These are phyloP conservation scores for Perkinsus chesapeaki DNA, from an alignment of 169 alveolate species.

Conservation along the genomic window DNA sequence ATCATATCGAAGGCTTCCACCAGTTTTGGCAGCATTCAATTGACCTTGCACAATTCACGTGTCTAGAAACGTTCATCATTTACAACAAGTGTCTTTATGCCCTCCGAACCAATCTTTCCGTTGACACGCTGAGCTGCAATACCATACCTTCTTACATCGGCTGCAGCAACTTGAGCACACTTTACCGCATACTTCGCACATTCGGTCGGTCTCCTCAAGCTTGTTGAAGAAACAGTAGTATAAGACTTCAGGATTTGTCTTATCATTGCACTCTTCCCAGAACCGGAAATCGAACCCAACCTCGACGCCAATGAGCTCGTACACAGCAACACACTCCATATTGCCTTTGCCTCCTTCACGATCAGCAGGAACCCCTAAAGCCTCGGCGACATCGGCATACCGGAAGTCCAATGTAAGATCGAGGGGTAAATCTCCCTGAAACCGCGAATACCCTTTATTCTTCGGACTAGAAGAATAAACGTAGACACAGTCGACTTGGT, in stretches of 20 bases:
- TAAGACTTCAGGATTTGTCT: neutral
- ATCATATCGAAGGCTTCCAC: neutral
- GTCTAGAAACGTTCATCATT: neutral
- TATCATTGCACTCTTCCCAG: neutral
- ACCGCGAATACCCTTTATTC: neutral
- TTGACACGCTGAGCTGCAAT: neutral
- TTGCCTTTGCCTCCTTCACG: neutral
- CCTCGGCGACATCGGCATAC: neutral
- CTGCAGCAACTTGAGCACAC: neutral
- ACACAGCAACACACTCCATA: neutral
- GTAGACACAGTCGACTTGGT: neutral
- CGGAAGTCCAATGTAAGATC: neutral
- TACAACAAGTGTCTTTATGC: neutral
- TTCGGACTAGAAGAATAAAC: neutral
- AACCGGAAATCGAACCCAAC: neutral
- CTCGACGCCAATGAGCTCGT: neutral
- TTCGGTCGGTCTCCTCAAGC: neutral
- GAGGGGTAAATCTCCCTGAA: neutral
- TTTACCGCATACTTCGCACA: slow-evolving; percentile 1
- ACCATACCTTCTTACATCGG: neutral
- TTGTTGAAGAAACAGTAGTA: neutral
- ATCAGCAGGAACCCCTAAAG: neutral
- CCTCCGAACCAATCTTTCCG: neutral
- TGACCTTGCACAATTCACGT: neutral
- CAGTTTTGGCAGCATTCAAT: neutral